Percentiles rank a stretch among this genome's conserved stretches.
Evolutionary conservation across 1,284 basidiomycete genomes (phyloP).

Genomic region (Moesziomyces sp.): DNA sequence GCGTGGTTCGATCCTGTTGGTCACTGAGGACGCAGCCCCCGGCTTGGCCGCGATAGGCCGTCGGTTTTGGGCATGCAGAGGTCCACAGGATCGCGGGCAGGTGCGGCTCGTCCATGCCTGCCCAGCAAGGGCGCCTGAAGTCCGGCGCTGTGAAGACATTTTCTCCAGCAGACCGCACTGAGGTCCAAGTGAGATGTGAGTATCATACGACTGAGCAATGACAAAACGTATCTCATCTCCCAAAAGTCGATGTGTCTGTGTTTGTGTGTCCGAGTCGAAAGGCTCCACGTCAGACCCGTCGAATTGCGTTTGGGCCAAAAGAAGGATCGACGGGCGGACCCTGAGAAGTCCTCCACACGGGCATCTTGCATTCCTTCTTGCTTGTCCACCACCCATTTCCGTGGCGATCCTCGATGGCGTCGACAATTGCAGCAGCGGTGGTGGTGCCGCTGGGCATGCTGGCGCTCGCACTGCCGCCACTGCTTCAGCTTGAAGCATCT

Average conservation of each 20-base stretch:
- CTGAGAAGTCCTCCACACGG: no score
- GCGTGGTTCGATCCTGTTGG: conserved; percentile 15
- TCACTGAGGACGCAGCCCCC: conserved; percentile 32
- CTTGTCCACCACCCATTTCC: neutral
- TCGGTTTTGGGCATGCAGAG: conserved; percentile 29
- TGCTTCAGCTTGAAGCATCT: conserved; percentile 28
- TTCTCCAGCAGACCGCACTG: no score
- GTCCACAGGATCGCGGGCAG: conserved; percentile 21
- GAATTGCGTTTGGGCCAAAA: no score
- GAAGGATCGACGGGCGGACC: no score
- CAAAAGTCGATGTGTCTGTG: no score
- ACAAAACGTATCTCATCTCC: no score
- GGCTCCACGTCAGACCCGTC: no score
- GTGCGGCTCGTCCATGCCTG: conserved; percentile 1
- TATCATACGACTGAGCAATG: no score
- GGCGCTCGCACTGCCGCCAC: conserved; percentile 20
- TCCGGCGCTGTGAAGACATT: conserved; percentile 47
- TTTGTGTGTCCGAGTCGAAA: no score
- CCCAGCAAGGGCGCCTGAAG: conserved; percentile 23
- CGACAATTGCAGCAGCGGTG: conserved; percentile 17
- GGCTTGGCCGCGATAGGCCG: conserved; percentile 19
- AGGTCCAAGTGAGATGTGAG: no score
- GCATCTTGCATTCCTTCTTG: no score
- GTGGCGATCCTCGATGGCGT: conserved; percentile 8
- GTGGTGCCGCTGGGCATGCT: conserved; percentile 23